A percentile compares a stretch with the other conserved stretches of the same genome.
These are phyloP conservation scores for Fusarium newnesense DNA, from an alignment of 2,329 filamentous ascomycete genomes.

Conservation along the genomic window DNA sequence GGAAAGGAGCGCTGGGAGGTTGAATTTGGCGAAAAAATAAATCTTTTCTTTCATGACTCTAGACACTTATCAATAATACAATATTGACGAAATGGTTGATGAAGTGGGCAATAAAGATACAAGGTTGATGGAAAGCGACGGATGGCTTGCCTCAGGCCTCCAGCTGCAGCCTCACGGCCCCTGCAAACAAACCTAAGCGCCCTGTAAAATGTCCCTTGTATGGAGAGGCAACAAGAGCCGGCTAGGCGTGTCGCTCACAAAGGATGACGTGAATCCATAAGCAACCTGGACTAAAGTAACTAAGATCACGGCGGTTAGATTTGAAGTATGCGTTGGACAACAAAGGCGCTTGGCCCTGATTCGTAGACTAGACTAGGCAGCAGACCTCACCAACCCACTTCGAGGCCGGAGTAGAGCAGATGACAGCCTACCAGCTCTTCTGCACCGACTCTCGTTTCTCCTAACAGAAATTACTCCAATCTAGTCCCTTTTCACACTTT, in stretches of 20 bases:
- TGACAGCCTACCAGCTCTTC: too few relatives aligned
- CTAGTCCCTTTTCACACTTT: too few relatives aligned
- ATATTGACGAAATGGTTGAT: neutral
- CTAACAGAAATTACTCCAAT: too few relatives aligned
- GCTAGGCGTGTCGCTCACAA: neutral
- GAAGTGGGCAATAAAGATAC: neutral
- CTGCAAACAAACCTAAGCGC: neutral
- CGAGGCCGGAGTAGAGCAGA: too few relatives aligned
- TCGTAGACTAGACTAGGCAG: too few relatives aligned
- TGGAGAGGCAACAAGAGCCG: too few relatives aligned
- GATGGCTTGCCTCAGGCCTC: neutral
- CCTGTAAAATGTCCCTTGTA: accelerated
- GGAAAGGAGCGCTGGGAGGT: neutral
- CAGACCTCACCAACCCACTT: too few relatives aligned
- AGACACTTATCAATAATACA: accelerated
- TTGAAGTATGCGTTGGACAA: neutral
- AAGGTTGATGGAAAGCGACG: neutral
- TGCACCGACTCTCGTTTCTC: too few relatives aligned
- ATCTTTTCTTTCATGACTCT: neutral
- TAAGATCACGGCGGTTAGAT: neutral
- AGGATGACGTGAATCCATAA: neutral
- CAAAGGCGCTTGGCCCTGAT: neutral
- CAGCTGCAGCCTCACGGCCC: neutral
- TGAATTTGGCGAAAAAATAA: neutral
- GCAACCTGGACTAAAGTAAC: accelerated